These are phyloP conservation scores for Ophiostoma pallidulum DNA, from an alignment of 2,329 filamentous ascomycete species.

Conservation along the genomic window DNA sequence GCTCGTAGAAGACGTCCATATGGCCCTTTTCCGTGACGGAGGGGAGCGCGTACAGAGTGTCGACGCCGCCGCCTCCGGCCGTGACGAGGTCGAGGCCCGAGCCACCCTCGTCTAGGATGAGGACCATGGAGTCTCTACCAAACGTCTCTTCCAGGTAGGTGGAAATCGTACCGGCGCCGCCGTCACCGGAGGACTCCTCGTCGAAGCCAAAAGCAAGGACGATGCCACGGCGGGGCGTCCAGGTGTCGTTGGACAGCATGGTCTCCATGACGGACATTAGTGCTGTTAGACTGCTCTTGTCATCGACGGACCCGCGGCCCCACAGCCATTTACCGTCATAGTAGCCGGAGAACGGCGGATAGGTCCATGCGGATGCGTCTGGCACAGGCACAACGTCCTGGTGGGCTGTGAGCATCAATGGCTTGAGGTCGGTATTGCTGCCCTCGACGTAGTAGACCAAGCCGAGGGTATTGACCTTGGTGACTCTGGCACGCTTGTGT, in stretches of 20 bases:
- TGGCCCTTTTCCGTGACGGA: conserved; percentile 53
- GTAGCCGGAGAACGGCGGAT: conserved; percentile 50
- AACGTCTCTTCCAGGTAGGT: conserved; percentile 37
- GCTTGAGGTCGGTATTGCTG: conserved; percentile 38
- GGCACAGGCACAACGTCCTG: conserved; percentile 55
- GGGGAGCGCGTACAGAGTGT: conserved; percentile 41
- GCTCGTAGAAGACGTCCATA: conserved; percentile 45
- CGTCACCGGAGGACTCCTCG: conserved; percentile 46
- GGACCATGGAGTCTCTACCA: conserved; percentile 43
- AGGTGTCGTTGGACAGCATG: conserved; percentile 38
- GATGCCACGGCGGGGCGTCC: conserved; percentile 44
- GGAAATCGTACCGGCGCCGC: conserved; percentile 42
- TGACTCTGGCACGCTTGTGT: conserved; percentile 28
- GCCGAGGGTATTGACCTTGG: conserved; percentile 50
- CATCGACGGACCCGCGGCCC: conserved; percentile 51
- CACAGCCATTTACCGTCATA: conserved; percentile 51
- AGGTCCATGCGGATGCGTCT: conserved; percentile 45
- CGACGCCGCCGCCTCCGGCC: neutral
- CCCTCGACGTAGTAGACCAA: conserved; percentile 50
- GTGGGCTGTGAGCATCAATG: conserved; percentile 52
- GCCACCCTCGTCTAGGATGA: conserved; percentile 51
- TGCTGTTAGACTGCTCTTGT: conserved; percentile 52
- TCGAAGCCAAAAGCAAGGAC: conserved; percentile 55
- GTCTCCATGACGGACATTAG: conserved; percentile 47
- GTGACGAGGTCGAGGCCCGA: conserved; percentile 35